Evolutionary conservation across 306 rosid genomes (phyloP).

Genomic region (Quercus berberidifolia): DNA sequence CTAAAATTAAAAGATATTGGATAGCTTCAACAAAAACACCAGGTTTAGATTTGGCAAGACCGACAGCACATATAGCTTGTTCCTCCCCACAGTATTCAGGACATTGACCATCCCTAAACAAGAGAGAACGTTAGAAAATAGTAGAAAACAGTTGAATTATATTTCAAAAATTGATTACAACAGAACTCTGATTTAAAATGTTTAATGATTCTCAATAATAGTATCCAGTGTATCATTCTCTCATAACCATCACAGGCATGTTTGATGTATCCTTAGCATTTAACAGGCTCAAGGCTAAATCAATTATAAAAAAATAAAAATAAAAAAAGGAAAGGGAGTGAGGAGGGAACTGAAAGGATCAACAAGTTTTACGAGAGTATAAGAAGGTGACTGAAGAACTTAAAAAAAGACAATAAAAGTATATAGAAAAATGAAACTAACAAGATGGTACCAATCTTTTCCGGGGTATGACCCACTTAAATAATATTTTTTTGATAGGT

Average conservation of each 20-base stretch:
- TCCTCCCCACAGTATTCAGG: conserved; percentile 92
- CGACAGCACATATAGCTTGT: conserved; percentile 97
- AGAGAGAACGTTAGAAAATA: conserved; percentile 24
- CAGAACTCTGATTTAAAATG: not conserved
- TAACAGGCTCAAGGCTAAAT: not conserved
- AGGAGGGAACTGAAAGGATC: not conserved
- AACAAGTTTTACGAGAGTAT: not conserved
- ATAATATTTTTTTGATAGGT: no score
- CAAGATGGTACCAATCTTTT: not conserved
- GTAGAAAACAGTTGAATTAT: not conserved
- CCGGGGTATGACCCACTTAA: not conserved
- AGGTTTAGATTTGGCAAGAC: conserved; percentile 80
- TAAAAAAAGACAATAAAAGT: not conserved
- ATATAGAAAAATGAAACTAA: not conserved
- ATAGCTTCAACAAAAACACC: conserved; percentile 97
- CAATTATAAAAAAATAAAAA: not conserved
- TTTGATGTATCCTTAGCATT: not conserved
- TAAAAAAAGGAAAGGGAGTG: no score
- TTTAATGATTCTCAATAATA: not conserved
- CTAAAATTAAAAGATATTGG: conserved; percentile 79
- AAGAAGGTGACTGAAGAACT: not conserved
- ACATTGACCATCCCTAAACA: conserved; percentile 93
- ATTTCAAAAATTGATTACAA: not conserved
- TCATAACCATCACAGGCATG: not conserved
- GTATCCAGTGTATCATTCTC: not conserved